A percentile compares a stretch with the other conserved stretches of the same genome.
Evolutionary conservation across 371 early-diverging fungal genomes (phyloP).

Genomic region (Mucor circinelloides): DNA sequence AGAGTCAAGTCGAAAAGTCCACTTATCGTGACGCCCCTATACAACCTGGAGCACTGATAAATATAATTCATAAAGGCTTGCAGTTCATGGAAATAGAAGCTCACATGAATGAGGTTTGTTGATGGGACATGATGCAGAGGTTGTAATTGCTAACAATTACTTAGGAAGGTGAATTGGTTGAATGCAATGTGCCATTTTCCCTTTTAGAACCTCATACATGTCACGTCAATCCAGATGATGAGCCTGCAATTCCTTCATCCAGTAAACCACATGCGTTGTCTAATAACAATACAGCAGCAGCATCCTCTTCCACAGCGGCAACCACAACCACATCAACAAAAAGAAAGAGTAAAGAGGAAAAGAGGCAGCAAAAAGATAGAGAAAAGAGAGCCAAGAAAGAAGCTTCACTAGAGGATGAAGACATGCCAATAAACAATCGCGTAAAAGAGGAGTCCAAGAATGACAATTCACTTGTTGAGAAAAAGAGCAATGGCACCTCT

Average conservation of each 20-base stretch:
- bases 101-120: slow-evolving; percentile 75
- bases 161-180: slow-evolving; percentile 77
- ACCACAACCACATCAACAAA: slow-evolving; percentile 20
- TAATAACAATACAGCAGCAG: not conserved
- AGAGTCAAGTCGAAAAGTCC: slow-evolving; percentile 78
- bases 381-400: slow-evolving; percentile 45
- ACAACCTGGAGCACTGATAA: slow-evolving; percentile 85
- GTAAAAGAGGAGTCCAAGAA: slow-evolving; percentile 12
- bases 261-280: slow-evolving; percentile 7
- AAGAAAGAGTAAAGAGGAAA: slow-evolving; percentile 60
- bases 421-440: slow-evolving; percentile 11
- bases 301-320: not conserved
- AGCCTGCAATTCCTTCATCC: slow-evolving; percentile 11
- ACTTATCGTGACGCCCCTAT: slow-evolving; percentile 70
- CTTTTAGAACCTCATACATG: slow-evolving; percentile 75
- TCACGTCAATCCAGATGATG: slow-evolving; percentile 45
- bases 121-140: not conserved
- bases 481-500: not conserved
- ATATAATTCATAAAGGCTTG: slow-evolving; percentile 90
- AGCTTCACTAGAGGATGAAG: slow-evolving; percentile 5
- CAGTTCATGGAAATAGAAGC: slow-evolving; percentile 90
- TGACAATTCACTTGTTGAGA: not conserved
- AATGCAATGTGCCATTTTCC: slow-evolving; percentile 76
- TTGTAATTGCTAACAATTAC: not conserved
- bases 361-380: slow-evolving; percentile 46